Conservation (phyloP, 345 rosid species). For the Psidium friedrichsthalianum region DNA sequence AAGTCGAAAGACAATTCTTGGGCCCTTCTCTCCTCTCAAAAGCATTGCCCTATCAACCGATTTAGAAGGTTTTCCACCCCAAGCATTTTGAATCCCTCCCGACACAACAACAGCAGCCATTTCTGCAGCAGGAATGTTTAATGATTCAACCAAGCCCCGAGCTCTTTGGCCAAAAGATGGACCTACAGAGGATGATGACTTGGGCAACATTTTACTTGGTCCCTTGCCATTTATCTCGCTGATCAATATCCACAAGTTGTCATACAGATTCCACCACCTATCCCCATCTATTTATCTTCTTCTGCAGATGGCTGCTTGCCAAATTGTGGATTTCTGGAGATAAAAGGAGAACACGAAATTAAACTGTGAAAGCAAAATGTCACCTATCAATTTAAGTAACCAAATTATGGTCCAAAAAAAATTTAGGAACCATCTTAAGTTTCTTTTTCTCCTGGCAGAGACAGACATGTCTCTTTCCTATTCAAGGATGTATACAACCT, state of each 20-base stretch:
- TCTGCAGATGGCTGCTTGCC: constrained; percentile 21
- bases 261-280: constrained; percentile 84
- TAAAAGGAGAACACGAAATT: constrained; percentile 1
- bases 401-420: neutral
- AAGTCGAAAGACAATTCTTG: constrained; percentile 81
- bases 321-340: constrained; percentile 30
- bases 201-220: constrained; percentile 52
- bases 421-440: neutral
- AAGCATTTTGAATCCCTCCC: constrained; percentile 89
- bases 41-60: constrained; percentile 87
- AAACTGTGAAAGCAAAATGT: neutral
- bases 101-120: constrained; percentile 99
- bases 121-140: constrained; percentile 96
- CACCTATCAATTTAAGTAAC: neutral
- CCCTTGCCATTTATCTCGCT: constrained; percentile 80
- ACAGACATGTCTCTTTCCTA: neutral
- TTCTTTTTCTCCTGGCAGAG: neutral
- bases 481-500: neutral
- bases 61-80: constrained; percentile 72
- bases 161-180: constrained; percentile 96
- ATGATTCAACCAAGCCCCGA: constrained; percentile 87
- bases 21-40: constrained; percentile 88
- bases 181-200: constrained; percentile 37
- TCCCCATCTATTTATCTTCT: constrained; percentile 37
- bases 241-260: constrained; percentile 73